phyloP scores from a whole-genome alignment of 345 rosid species.

The Eucalyptus pumila region DNA sequence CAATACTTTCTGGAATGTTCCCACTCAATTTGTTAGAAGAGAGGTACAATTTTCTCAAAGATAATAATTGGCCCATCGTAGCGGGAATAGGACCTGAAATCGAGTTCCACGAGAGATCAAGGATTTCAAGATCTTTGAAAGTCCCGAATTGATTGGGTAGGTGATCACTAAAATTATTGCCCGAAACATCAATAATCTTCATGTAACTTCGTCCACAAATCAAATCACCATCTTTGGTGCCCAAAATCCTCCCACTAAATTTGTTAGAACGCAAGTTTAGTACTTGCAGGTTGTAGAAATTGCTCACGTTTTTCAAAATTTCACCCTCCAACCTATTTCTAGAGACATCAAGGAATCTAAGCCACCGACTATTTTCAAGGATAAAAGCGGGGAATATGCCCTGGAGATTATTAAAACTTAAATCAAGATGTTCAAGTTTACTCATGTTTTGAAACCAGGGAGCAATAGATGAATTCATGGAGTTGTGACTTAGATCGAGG shows the following conservation, averaged over 20 bases:
- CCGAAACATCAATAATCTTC: not conserved
- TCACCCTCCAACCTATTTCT: not conserved
- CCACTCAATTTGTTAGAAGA: not conserved
- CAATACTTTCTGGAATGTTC: not conserved
- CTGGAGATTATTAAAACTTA: accelerated
- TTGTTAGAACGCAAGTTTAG: not conserved
- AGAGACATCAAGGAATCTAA: not conserved
- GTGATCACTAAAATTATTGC: not conserved
- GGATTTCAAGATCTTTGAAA: not conserved
- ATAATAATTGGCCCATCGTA: not conserved
- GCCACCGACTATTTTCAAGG: not conserved
- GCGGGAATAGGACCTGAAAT: constrained; percentile 9
- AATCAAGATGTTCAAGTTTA: not conserved
- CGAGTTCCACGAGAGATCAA: not conserved
- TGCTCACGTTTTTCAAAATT: not conserved
- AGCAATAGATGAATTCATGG: not conserved
- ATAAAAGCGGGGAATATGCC: not conserved
- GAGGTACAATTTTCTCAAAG: not conserved
- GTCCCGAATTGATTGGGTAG: not conserved
- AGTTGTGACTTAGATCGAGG: not conserved
- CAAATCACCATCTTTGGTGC: not conserved
- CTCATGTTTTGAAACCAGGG: not conserved
- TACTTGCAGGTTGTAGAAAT: not conserved
- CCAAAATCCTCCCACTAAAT: not conserved
- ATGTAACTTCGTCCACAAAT: not conserved